phyloP scores from a whole-genome alignment of 345 rosid species.

The Eucalyptus leucophloia region DNA sequence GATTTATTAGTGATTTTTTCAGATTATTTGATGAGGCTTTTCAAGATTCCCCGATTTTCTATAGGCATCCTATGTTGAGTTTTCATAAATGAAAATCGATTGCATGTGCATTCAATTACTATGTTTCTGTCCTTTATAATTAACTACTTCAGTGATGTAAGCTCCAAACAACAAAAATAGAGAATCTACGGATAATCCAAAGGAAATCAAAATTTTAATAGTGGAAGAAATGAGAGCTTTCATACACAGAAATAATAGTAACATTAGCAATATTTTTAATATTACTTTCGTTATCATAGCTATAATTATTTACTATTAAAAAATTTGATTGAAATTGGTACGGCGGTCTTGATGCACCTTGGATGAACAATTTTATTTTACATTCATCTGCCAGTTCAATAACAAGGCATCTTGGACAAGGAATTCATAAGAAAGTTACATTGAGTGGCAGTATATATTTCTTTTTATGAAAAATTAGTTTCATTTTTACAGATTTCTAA shows the following conservation, averaged over 20 bases:
- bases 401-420: not conserved
- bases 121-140: not conserved
- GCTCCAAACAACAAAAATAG: not conserved
- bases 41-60: not conserved
- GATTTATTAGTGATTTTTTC: not conserved
- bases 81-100: not conserved
- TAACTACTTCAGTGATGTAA: not conserved
- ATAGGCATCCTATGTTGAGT: not conserved
- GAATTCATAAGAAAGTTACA: not conserved
- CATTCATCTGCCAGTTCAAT: not conserved
- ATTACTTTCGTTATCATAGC: not conserved
- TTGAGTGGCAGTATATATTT: no score
- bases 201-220: not conserved
- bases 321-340: no score
- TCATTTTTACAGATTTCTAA: no score
- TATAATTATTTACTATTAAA: no score
- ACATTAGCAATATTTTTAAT: not conserved
- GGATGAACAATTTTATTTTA: not conserved
- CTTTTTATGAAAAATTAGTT: no score
- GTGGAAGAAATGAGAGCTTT: not conserved
- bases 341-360: not conserved
- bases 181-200: not conserved
- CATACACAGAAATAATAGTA: not conserved
- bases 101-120: not conserved
- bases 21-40: not conserved